Conservation (phyloP, 257 asterid species). For the Lantana camara region DNA sequence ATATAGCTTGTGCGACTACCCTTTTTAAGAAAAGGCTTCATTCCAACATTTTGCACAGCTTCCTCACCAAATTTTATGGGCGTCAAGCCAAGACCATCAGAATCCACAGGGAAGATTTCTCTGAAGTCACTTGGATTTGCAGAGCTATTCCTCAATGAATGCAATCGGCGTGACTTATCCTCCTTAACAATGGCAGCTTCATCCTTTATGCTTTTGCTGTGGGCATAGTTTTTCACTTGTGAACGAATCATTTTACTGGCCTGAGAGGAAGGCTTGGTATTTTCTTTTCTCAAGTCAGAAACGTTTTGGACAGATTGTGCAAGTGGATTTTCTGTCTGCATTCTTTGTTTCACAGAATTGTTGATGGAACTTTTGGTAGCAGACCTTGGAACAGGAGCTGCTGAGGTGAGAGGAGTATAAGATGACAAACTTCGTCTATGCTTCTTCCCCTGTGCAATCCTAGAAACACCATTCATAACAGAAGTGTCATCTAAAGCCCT, state of each 20-base stretch:
- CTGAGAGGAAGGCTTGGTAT: conserved; percentile 65
- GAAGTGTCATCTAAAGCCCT: conserved; percentile 46
- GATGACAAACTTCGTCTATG: conserved; percentile 51
- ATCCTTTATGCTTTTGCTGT: conserved; percentile 63
- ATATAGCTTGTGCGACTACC: conserved; percentile 53
- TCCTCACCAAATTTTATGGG: conserved; percentile 55
- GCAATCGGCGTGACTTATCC: conserved; percentile 62
- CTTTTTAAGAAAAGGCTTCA: conserved; percentile 66
- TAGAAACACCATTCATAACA: conserved; percentile 47
- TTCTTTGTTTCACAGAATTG: conserved; percentile 61
- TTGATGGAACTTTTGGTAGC: conserved; percentile 50
- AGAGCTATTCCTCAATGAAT: conserved; percentile 57
- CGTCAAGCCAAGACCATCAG: conserved; percentile 57
- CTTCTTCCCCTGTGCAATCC: conserved; percentile 53
- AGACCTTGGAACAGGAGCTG: conserved; percentile 59
- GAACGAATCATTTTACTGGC: conserved; percentile 57
- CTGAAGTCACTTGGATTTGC: conserved; percentile 49
- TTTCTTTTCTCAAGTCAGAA: conserved; percentile 82
- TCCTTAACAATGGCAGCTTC: conserved; percentile 62
- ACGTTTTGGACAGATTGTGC: conserved; percentile 91
- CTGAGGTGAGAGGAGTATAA: conserved; percentile 60
- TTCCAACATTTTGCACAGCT: conserved; percentile 42
- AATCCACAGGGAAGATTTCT: conserved; percentile 47
- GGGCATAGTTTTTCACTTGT: conserved; percentile 61
- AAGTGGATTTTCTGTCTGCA: conserved; percentile 79